Evolutionary conservation across 83 land plant genomes (phyloP), one percentile per base, ranked within the genome.

Genomic region (Picea abies): DNA sequence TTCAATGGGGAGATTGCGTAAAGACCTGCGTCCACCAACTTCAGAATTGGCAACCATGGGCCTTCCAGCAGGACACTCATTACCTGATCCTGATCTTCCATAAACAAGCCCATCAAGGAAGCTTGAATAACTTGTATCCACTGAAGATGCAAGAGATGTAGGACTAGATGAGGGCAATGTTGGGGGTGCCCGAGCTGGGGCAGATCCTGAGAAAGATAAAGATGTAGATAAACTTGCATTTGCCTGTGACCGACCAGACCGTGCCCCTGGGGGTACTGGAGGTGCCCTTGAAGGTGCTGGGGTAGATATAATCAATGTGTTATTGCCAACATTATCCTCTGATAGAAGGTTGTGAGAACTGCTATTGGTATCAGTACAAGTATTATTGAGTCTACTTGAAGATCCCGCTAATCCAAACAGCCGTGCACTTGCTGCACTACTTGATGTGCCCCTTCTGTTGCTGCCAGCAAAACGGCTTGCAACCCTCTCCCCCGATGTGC

Each of bases 1-100:
- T 26, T 78, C 80, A 60, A 78, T 58, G 35, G 80, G 26, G 29
- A 78, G 80, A 32, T 60, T 2, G 10, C 63, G 63, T 19, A 78
- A 78, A 58, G 80, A 60, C 63, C 80, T 78, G 39, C 63, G 80
- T 60, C 80, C 80, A 60, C 60, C 58, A 60, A 22, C 52, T 60
- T 78, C 80, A 26, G 80, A 29, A 58, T 78, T 64, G 39, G 39
- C 20, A 78, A 60, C 39, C 37, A 60, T 78, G 80, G 63, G 17
- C 64, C 62, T 56, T 78, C 52, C 80, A 78, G 14, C 15, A 26
- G 63, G 62, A 60, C 4, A 26, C n/a, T 78, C 80, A 58, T 16
- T 19, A 1, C n/a, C 64, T 29, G 62, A 23, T 60, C 60, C 41
- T 26, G 80, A 78, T 60, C 80, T 78, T 17, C 25, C 64, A 78